Evolutionary conservation across 495 filamentous ascomycete species (phyloP).

Genomic region (Friedmanniomyces simplex): DNA sequence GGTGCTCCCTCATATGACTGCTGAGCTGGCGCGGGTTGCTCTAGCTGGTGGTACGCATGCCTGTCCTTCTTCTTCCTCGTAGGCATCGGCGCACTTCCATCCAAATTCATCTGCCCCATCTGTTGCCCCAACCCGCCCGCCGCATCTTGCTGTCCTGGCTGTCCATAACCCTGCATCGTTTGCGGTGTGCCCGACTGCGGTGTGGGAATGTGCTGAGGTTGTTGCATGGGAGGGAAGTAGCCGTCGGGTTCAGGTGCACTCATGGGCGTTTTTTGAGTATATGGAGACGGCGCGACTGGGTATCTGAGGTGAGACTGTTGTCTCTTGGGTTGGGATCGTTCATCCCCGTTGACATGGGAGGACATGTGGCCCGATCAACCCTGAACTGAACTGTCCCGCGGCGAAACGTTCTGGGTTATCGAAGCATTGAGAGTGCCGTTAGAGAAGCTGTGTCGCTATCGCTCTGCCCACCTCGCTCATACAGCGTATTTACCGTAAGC

Average conservation of each 20-base stretch:
- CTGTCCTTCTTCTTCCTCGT: constrained; percentile 84
- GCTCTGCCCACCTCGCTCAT: no score
- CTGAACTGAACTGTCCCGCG: background rate
- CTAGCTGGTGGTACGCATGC: constrained; percentile 85
- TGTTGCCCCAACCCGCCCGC: constrained; percentile 58
- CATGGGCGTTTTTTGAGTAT: background rate
- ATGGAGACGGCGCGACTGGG: background rate
- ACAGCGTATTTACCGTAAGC: no score
- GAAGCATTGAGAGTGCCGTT: background rate
- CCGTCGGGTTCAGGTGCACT: background rate
- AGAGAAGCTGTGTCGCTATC: no score
- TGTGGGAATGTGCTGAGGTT: background rate
- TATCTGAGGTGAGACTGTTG: background rate
- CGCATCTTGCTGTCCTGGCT: constrained; percentile 29
- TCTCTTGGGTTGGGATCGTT: background rate
- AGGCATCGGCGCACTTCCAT: constrained; percentile 32
- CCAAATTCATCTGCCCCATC: constrained; percentile 57
- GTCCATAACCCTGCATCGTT: no score
- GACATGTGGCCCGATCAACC: background rate
- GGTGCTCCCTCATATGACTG: constrained; percentile 56
- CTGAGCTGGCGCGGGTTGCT: constrained; percentile 52
- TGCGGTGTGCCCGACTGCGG: background rate
- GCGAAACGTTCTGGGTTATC: background rate
- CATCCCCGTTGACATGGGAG: background rate
- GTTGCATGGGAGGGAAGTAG: background rate